A percentile compares a stretch with the other conserved stretches of the same genome.
Conservation (phyloP, 345 rosid genomes). For the Psidium guajava region DNA sequence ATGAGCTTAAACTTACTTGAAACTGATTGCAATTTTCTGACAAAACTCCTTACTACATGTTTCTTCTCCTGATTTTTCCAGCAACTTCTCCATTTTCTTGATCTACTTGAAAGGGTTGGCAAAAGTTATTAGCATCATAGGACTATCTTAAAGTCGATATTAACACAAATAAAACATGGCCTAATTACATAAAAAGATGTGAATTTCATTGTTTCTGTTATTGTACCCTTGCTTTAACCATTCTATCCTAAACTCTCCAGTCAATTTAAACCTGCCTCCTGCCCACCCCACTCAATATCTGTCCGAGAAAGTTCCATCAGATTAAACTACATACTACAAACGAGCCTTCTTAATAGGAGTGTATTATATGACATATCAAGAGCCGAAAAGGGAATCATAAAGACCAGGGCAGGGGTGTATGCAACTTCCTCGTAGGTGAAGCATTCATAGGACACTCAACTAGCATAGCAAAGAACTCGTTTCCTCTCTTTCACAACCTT, state of each 20-base stretch:
- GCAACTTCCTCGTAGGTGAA: neutral
- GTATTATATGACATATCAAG: neutral
- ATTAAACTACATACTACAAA: neutral
- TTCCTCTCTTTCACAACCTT: neutral
- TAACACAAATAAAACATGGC: neutral
- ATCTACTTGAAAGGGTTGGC: constrained; percentile 13
- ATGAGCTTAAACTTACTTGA: constrained; percentile 29
- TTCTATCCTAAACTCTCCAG: neutral
- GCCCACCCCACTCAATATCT: neutral
- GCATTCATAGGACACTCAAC: neutral
- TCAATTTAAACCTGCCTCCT: neutral
- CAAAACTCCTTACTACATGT: constrained; percentile 31
- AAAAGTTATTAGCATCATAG: neutral
- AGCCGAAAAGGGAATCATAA: neutral
- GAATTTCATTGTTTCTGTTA: neutral
- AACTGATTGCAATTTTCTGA: constrained; percentile 44
- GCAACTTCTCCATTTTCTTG: constrained; percentile 48
- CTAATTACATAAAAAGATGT: neutral
- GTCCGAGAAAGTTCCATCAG: neutral
- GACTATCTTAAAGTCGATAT: neutral
- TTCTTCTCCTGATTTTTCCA: constrained; percentile 15
- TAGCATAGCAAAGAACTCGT: neutral
- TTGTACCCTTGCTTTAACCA: neutral
- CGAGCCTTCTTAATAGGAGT: neutral
- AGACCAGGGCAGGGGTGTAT: neutral